Base-by-base conservation (phyloP, 2,329 filamentous ascomycete genomes). In the Arthroderma sp. region DNA sequence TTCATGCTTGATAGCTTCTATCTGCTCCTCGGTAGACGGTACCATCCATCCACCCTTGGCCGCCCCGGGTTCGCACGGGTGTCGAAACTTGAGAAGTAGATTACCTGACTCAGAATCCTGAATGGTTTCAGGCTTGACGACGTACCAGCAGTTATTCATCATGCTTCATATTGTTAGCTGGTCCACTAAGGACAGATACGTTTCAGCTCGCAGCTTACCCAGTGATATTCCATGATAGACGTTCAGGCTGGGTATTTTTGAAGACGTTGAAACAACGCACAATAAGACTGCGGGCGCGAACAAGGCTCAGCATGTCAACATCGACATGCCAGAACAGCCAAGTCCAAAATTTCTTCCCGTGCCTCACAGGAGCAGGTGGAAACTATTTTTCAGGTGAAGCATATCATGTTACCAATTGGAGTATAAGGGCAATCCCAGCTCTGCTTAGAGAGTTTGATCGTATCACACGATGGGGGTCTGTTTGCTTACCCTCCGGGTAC, bases 81-180 rank as follows among this genome's bases (percentile, higher is more conserved):
- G 71, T 8, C 60, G 60, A 52, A 73, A 74, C n/a, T 63, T 45
- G 3, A 71, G 58, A 2, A 51, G 54, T 1, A 62, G 50, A 4
- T 54, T 52, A 1, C 60, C 56, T 6, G 58, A 56, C 2, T 64
- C 52, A 10, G 56, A 49, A 9, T 58, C 55, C n/a, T 61, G 55
- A 0, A 56, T 45, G 3, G 68, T 62, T 32, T 68, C 63, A 0
- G 64, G 55, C 38, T 64, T 65, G 9, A 74, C 65, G 1, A 56
- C 48, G 48, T 73, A 73, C 66, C 66, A 71, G 48, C 65, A 66
- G 38, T 74, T 74, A 54, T 74, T 75, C 71, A 75, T 73, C 69
- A 74, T 73, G 7, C 67, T 58, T 34, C 8, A 30, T 28, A 9
- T 40, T 6, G 30, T 47, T 29, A 47, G 38, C 32, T n/a, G 22